Base-by-base conservation (phyloP, 257 asterid species). In the Gentiana straminea region DNA sequence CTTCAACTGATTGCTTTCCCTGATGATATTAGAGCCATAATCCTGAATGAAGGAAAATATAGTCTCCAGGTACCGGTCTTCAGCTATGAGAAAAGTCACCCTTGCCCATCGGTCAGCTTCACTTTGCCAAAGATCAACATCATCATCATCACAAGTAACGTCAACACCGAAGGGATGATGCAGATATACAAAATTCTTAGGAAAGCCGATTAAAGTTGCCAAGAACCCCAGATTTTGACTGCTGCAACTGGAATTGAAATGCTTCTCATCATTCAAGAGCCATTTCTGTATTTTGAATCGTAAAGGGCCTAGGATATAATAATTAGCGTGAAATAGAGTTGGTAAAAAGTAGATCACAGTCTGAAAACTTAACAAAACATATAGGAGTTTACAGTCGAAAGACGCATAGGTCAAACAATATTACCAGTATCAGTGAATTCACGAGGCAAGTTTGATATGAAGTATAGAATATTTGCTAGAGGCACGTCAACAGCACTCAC, bases 71-170 rank as follows among this genome's bases (percentile, higher is more conserved):
- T 71, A 76, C 33, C 76, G 75, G 62, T 68, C 75, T 51, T 61
- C 77, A 41, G 64, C 71, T 43, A 75, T 73, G 60, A 90, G 86
- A 69, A 90, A 90, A 61, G 82, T 76, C 72, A 82, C 86, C 61
- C 98, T 79, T 45, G 82, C 83, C 98, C 98, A 90, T 60, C 95
- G 81, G 60, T 69, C 76, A 70, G 94, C 86, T 72, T 79, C 89
- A 75, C 75, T 76, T 64, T 59, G 80, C 98, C 98, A 90, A 45
- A 86, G 76, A 66, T 78, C 84, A 64, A 90, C 62, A 66, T 90
- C 95, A 57, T 79, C 98, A 62, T 86, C 98, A n/a, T 84, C 87
- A 70, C 66, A 82, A 58, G 80, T 73, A 62, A 68, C 49, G 64
- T 37, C 36, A 55, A 70, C 61, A 76, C 70, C 84, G 45, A 46